Evolutionary conservation across 805 yeast genomes (phyloP).

Genomic region (Candida maesae): DNA sequence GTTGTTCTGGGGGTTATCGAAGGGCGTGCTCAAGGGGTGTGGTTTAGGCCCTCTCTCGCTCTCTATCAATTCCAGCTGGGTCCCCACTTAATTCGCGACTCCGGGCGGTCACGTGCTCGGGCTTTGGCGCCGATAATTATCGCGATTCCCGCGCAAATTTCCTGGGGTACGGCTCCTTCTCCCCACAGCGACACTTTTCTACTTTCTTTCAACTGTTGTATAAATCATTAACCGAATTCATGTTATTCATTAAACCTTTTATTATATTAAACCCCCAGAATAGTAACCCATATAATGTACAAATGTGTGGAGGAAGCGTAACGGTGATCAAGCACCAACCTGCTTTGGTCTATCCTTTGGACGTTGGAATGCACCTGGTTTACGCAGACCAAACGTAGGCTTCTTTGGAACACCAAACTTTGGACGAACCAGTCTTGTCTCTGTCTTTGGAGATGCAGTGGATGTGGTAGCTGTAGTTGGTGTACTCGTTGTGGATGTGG

Average conservation of each 20-base stretch:
- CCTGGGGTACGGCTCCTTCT: no score
- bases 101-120: not conserved
- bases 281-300: slow-evolving; percentile 1
- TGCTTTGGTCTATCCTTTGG: slow-evolving; percentile 24
- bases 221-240: no score
- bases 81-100: no score
- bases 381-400: slow-evolving; percentile 25
- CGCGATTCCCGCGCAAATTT: no score
- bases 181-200: no score
- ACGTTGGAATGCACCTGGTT: slow-evolving; percentile 29
- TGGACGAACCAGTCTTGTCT: slow-evolving; percentile 20
- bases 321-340: slow-evolving; percentile 15
- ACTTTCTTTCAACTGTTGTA: no score
- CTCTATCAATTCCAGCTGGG: not conserved
- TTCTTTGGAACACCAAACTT: slow-evolving; percentile 27
- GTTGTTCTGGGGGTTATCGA: not conserved
- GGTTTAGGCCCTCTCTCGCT: no score
- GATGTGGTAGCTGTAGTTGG: no score
- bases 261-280: not conserved
- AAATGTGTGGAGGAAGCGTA: not conserved
- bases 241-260: not conserved
- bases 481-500: no score
- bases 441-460: slow-evolving; percentile 7
- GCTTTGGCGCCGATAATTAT: not conserved
- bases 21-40: no score